phyloP scores from a whole-genome alignment of 805 yeast species.

The Kodamaea jinghongensis region DNA sequence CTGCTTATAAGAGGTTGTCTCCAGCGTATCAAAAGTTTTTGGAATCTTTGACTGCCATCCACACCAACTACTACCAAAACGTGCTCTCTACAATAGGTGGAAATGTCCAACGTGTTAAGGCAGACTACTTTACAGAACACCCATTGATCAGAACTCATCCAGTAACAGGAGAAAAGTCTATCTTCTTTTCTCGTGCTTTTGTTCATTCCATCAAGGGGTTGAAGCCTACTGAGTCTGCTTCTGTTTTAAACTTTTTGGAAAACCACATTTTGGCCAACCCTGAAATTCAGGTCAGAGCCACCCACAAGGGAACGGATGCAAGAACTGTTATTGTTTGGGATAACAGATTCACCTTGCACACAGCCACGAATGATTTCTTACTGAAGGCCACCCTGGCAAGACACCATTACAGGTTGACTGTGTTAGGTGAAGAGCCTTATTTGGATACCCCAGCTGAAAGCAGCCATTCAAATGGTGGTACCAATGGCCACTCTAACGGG shows the following conservation, averaged over 20 bases:
- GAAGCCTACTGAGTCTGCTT: constrained; percentile 20
- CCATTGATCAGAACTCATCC: constrained; percentile 30
- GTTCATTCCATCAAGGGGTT: constrained; percentile 22
- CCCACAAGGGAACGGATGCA: constrained; percentile 22
- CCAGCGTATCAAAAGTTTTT: constrained; percentile 21
- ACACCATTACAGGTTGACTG: constrained; percentile 26
- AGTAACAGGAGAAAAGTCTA: constrained; percentile 25
- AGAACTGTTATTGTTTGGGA: constrained; percentile 27
- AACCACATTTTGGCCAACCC: constrained; percentile 22
- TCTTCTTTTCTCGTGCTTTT: constrained; percentile 22
- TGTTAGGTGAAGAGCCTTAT: constrained; percentile 26
- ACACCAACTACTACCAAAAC: constrained; percentile 23
- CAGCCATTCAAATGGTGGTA: background rate
- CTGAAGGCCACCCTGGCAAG: constrained; percentile 21
- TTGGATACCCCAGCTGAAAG: constrained; percentile 10
- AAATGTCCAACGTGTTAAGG: constrained; percentile 17
- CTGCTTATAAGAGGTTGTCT: constrained; percentile 24
- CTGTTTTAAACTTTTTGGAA: constrained; percentile 21
- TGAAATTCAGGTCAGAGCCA: constrained; percentile 25
- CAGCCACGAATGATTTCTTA: constrained; percentile 23
- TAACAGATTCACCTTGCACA: constrained; percentile 22
- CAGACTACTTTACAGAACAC: constrained; percentile 22
- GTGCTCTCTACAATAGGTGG: constrained; percentile 14
- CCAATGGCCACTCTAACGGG: constrained; percentile 8
- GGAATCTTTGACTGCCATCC: constrained; percentile 22